phyloP scores from a whole-genome alignment of 768 basidiomycete species.

The Suillus placidus region DNA sequence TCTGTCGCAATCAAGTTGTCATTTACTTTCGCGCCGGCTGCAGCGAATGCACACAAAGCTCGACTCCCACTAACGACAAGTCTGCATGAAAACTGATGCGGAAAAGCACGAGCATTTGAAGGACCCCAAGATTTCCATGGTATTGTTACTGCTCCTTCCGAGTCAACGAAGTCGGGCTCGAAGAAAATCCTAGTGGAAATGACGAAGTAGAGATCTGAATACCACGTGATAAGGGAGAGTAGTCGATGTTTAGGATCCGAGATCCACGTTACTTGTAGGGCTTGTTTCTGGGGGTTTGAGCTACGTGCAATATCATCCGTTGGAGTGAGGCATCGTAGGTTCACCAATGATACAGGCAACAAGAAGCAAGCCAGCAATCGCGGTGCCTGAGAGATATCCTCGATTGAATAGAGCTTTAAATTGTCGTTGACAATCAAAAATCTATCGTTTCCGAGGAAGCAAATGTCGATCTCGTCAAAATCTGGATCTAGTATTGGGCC shows the following conservation, averaged over 20 bases:
- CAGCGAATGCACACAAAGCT: background rate
- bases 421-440: background rate
- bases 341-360: background rate
- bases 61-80: background rate
- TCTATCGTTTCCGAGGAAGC: background rate
- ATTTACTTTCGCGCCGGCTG: background rate
- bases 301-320: background rate
- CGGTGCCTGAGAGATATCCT: background rate
- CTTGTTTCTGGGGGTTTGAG: background rate
- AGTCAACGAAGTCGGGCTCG: background rate
- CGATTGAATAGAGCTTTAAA: background rate
- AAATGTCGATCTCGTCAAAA: background rate
- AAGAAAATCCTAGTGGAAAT: slow-evolving; percentile 1
- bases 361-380: background rate
- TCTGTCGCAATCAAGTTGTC: background rate
- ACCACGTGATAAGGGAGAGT: background rate
- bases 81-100: background rate
- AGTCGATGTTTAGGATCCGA: background rate
- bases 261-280: background rate
- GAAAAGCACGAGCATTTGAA: background rate
- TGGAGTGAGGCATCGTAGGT: background rate
- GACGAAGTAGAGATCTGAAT: background rate
- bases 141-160: background rate
- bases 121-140: background rate
- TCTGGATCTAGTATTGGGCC: background rate